Conservation (phyloP, 2,329 filamentous ascomycete species). For the Raffaelea albimanens region DNA sequence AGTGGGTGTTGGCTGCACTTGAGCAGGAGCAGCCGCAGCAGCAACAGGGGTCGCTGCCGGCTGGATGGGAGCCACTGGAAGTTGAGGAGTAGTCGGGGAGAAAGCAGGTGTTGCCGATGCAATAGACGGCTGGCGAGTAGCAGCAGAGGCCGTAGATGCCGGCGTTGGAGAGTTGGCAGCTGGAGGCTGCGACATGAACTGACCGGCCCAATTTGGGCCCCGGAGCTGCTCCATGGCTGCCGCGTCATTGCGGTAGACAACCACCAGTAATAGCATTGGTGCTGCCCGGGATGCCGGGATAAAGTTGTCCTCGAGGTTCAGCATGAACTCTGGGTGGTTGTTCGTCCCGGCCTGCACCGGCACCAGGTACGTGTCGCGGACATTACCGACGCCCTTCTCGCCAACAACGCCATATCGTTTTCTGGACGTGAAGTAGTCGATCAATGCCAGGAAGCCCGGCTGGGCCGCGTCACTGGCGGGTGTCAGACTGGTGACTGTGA, state of each 20-base stretch:
- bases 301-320: conserved; percentile 76
- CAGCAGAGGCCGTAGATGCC: neutral
- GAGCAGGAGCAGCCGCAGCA: neutral
- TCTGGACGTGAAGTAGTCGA: conserved; percentile 76
- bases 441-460: conserved; percentile 63
- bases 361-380: conserved; percentile 86
- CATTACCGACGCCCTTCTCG: conserved; percentile 62
- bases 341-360: conserved; percentile 66
- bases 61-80: conserved; percentile 18
- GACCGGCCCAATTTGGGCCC: conserved; percentile 20
- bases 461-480: conserved; percentile 52
- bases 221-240: conserved; percentile 25
- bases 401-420: conserved; percentile 81
- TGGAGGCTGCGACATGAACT: conserved; percentile 21
- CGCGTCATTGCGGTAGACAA: conserved; percentile 65
- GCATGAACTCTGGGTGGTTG: conserved; percentile 74
- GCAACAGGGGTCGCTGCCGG: neutral
- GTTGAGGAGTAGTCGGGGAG: conserved; percentile 40
- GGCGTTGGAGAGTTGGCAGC: conserved; percentile 19
- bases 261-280: conserved; percentile 70
- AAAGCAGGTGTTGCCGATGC: conserved; percentile 34
- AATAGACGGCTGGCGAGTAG: neutral
- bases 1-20: no score
- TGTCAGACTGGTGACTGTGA: conserved; percentile 68
- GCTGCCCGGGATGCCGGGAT: conserved; percentile 64